Base-by-base conservation (phyloP, 2,329 filamentous ascomycete genomes). In the Hortaea werneckii region DNA sequence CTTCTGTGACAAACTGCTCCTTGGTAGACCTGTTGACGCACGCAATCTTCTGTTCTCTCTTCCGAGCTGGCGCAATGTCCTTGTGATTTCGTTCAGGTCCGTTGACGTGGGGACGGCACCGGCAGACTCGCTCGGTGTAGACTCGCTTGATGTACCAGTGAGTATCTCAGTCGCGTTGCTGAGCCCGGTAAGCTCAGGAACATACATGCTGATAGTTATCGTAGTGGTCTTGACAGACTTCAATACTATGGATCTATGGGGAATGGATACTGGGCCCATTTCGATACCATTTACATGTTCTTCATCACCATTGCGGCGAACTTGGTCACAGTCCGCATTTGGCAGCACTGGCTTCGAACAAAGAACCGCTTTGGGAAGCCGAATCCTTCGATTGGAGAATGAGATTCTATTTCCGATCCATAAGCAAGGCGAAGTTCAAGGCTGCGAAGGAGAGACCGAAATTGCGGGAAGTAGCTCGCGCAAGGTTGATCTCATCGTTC, bases 131-230 rank as follows among this genome's bases (percentile, higher is more conserved):
- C 9, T 20, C 4, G 20, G 20, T 20, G 20, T 20, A 20, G 20
- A 20, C 4, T 20, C 20, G 20, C 20, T 20, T 20, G 20, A 20
- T 11, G 28, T 29, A 26, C 26, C 5, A 29, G 46, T 45, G 27
- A 30, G 40, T 27, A 27, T 13, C 28, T 50, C 43, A 4, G 46
- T 46, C 34, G 51, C 46, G 29, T 50, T 45, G 29, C 37, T 34
- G 13, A 50, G 43, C 9, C 51, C 48, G n/a, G 42, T 41, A 5
- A 54, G 40, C 34, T 54, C 45, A 26, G 53, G 53, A 12, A 55
- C 47, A 34, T 51, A 42, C 53, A 55, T 55, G 5, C 7, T 53
- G 32, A 26, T 30, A 8, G 37, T 4, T 10, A 35, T 35, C 9
- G 9, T 9, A 35, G 3, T 35, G 32, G n/a, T 9, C 3, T 35